Conservation (phyloP, 371 early-diverging fungal species). For the Phascolomyces articulosus region DNA sequence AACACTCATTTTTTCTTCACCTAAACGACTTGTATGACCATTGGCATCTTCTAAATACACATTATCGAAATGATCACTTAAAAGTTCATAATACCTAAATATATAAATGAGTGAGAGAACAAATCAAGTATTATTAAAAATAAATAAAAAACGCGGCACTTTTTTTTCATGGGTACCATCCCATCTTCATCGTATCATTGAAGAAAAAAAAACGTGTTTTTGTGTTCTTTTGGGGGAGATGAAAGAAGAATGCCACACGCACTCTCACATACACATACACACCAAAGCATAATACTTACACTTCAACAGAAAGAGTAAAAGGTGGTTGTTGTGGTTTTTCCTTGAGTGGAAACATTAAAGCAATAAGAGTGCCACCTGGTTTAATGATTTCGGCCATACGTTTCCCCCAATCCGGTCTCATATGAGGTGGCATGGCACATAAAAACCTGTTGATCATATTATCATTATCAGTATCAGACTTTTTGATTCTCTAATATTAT, state of each 20-base stretch:
- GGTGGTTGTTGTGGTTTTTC: constrained; percentile 18
- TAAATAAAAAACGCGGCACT: neutral
- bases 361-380: constrained; percentile 79
- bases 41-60: constrained; percentile 58
- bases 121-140: constrained; percentile 1
- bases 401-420: constrained; percentile 72
- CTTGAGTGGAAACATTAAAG: constrained; percentile 80
- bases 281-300: too few relatives aligned
- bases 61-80: constrained; percentile 58
- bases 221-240: too few relatives aligned
- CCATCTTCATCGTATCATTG: too few relatives aligned
- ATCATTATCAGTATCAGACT: neutral
- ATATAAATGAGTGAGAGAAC: neutral
- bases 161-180: neutral
- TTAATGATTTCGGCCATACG: constrained; percentile 71
- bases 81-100: constrained; percentile 20
- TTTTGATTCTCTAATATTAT: too few relatives aligned
- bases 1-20: constrained; percentile 62
- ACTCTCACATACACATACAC: too few relatives aligned
- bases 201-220: neutral
- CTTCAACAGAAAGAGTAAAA: neutral
- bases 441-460: constrained; percentile 65
- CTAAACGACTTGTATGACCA: constrained; percentile 53
- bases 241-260: too few relatives aligned
- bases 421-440: constrained; percentile 77